Base-by-base conservation (phyloP, 106 monocot genomes). In the Dendrobium officinale region DNA sequence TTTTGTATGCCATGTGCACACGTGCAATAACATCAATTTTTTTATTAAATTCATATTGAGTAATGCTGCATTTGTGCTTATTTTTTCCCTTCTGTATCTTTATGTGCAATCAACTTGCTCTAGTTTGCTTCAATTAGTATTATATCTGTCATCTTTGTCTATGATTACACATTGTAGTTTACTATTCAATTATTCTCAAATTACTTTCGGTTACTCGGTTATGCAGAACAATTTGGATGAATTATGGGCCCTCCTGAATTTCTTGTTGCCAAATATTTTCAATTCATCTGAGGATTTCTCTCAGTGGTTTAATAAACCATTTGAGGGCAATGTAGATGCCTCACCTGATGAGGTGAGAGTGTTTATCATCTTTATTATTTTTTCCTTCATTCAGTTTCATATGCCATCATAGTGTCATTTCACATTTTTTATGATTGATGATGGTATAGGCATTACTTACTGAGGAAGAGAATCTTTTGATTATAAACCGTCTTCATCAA, bases 251-350 rank as follows among this genome's bases (percentile, higher is more conserved):
- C 90, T 99, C 78, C 82, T 99, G 41, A 99, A 99, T 86, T 99
- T 99, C 82, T 85, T 99, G 82, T 82, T 99, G 68, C 99, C 99
- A 11, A 90, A 86, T 84, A 91, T 99, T 45, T 99, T 99, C 77
- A 99, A 99, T 75, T 99, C 99, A 41, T 91, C 99, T 67, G 99
- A 95, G 80, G 99, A 99, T 87, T 99, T 99, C 79, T 99, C 99
- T 42, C 99, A 99, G 79, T 99, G 99, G 99, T 99, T 99, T 79
- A 99, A 99, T 80, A 99, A 99, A 76, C 99, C 99, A 75, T 99
- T 99, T 85, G 88, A 93, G 82, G 86, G 99, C 77, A 90, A 78
- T 84, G 92, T 86, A 31, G 99, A 99, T 78, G 88, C 81, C 87
- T 88, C 91, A 78, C 86, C 89, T 42, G 95, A 99, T 84, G 87